Conservation (phyloP, 2,329 filamentous ascomycete species). For the Tricladium varicosporioides region DNA sequence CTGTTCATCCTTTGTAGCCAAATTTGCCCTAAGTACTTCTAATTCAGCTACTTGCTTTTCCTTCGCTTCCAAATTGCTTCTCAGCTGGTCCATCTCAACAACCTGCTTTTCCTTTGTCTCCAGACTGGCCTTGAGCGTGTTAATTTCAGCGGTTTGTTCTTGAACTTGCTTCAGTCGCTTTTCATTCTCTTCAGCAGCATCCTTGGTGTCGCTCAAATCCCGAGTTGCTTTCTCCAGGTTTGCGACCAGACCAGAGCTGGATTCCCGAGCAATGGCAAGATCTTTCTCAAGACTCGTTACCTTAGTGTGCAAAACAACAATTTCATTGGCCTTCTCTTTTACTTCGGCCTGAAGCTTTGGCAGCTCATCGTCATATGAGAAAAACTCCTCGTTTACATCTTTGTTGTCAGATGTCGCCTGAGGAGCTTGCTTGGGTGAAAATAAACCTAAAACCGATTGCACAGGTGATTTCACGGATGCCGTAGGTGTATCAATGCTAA, state of each 20-base stretch:
- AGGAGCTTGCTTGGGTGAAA: constrained; percentile 47
- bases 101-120: constrained; percentile 45
- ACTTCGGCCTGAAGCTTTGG: constrained; percentile 77
- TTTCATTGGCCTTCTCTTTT: constrained; percentile 66
- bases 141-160: constrained; percentile 27
- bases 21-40: constrained; percentile 25
- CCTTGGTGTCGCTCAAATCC: constrained; percentile 71
- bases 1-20: constrained; percentile 25
- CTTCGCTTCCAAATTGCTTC: constrained; percentile 18
- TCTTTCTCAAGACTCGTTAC: constrained; percentile 68
- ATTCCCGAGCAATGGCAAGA: constrained; percentile 69
- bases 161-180: constrained; percentile 22
- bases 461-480: constrained; percentile 45
- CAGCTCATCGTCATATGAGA: constrained; percentile 88
- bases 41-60: constrained; percentile 28
- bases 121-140: constrained; percentile 28
- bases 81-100: constrained; percentile 18
- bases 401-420: constrained; percentile 35
- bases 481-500: constrained; percentile 31
- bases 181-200: constrained; percentile 45
- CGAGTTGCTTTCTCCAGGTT: constrained; percentile 36
- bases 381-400: constrained; percentile 67
- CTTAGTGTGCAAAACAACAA: constrained; percentile 67
- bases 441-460: constrained; percentile 47
- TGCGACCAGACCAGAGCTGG: constrained; percentile 60